Evolutionary conservation across 768 basidiomycete species (phyloP), one percentile per base, ranked within the genome.

Genomic region (Boletus rubropictus): DNA sequence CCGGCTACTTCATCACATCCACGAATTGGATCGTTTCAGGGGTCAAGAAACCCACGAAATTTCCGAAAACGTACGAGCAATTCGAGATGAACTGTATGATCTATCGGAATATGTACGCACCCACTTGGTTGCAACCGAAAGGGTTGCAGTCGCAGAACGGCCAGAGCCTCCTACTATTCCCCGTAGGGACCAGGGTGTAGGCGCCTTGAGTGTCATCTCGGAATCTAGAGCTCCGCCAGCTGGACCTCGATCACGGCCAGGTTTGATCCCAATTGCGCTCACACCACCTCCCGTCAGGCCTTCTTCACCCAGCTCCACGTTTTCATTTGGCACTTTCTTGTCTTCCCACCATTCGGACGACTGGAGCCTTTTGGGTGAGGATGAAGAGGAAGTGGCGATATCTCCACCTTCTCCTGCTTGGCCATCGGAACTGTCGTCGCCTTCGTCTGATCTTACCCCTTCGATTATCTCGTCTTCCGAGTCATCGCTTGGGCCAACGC

Each of bases 341-440:
- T 77, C 76, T 4, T 79, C 77, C 15, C 84, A 86, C 51, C 83
- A 89, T 52, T 90, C 89, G 0, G 88, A 91, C 46, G 87, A 87
- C 53, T 67, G 72, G 29, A 66, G 69, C 69, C 50, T 72, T 62
- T 59, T 75, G 70, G 72, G 60, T 49, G 57, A 57, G n/a, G 71
- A 70, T 48, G 52, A 64, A 50, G 54, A 50, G 18, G 46, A 52
- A 15, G 38, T 51, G 10, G 50, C 50, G 28, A 35, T 61, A 25
- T 51, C 34, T 25, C 60, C 65, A n/a, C 55, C 59, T 20, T 72
- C 72, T 21, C 71, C 68, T 3, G 67, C 67, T 3, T 70, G 69
- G 54, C 63, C 62, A 3, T 69, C 73, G 1, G 60, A 54, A 44
- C 43, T 51, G 1, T 65, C 68, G 7, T 57, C 62, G 3, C 57